Conservation (phyloP, 495 filamentous ascomycete species). For the Durotheca rogersii region DNA sequence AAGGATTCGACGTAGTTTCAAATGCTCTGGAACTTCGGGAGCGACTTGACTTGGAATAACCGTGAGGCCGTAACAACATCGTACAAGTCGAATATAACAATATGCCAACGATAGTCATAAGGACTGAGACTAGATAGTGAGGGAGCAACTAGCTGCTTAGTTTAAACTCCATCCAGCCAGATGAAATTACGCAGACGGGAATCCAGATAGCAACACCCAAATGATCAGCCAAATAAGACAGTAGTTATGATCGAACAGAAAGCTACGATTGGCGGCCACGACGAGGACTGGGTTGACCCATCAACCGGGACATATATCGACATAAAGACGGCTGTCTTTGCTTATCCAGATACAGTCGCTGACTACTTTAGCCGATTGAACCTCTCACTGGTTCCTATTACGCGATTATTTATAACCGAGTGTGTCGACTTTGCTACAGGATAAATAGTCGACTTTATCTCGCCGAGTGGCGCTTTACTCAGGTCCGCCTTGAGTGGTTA, state of each 20-base stretch:
- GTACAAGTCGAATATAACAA: too few relatives aligned
- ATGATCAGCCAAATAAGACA: too few relatives aligned
- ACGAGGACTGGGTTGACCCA: conserved; percentile 40
- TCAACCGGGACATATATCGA: neutral
- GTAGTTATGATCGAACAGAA: conserved; percentile 50
- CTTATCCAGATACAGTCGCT: conserved; percentile 29
- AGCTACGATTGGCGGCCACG: conserved; percentile 48
- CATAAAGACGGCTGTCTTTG: neutral
- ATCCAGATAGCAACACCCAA: too few relatives aligned
- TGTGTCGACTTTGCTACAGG: conserved; percentile 18
- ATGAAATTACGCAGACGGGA: too few relatives aligned
- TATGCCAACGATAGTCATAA: too few relatives aligned
- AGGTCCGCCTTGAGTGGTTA: conserved; percentile 26
- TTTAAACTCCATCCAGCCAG: too few relatives aligned
- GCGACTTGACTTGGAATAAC: conserved; percentile 34
- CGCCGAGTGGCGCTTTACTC: conserved; percentile 3
- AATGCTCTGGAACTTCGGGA: conserved; percentile 32
- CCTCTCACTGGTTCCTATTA: conserved; percentile 18
- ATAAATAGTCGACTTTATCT: neutral
- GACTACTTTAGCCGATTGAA: conserved; percentile 48
- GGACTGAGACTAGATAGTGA: too few relatives aligned
- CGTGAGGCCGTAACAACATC: too few relatives aligned
- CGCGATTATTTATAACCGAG: neutral
- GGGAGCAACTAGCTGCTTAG: too few relatives aligned
- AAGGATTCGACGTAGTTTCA: conserved; percentile 31